phyloP scores from a whole-genome alignment of 768 basidiomycete genomes.

The Podaxis sp. region DNA sequence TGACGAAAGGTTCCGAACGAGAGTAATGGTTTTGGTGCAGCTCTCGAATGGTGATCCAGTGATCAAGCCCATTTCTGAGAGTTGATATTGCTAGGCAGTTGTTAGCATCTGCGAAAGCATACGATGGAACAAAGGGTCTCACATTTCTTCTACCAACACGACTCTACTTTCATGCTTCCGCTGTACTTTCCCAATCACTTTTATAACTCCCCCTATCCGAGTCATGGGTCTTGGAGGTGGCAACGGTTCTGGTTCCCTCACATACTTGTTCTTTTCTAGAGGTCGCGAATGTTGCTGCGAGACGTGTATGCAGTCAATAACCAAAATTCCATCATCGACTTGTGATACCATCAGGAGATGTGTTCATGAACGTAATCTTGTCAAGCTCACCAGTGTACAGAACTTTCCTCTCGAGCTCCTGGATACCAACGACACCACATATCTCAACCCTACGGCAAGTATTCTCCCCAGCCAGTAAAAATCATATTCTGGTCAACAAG shows the following conservation, averaged over 20 bases:
- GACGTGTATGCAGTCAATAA: constrained; percentile 62
- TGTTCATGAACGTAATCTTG: background rate
- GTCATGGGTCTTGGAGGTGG: constrained; percentile 34
- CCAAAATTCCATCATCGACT: constrained; percentile 81
- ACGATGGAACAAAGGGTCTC: constrained; percentile 16
- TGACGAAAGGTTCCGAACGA: constrained; percentile 45
- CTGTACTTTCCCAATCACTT: constrained; percentile 45
- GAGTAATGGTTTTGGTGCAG: constrained; percentile 57
- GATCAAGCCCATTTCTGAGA: constrained; percentile 50
- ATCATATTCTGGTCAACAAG: constrained; percentile 41
- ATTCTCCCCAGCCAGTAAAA: constrained; percentile 72
- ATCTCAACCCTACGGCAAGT: constrained; percentile 62
- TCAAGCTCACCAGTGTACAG: constrained; percentile 52
- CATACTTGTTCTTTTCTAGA: constrained; percentile 15
- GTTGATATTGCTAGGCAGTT: constrained; percentile 37
- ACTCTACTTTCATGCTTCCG: constrained; percentile 40
- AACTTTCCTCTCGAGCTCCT: constrained; percentile 55
- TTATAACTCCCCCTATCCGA: constrained; percentile 44
- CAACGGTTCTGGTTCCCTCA: constrained; percentile 13
- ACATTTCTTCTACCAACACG: constrained; percentile 50
- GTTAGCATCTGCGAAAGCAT: constrained; percentile 1
- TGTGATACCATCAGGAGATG: background rate
- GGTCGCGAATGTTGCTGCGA: constrained; percentile 25
- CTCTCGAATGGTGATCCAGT: constrained; percentile 49
- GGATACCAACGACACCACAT: constrained; percentile 61